phyloP scores from a whole-genome alignment of 2,329 filamentous ascomycete genomes.

The Cytospora chrysosperma region DNA sequence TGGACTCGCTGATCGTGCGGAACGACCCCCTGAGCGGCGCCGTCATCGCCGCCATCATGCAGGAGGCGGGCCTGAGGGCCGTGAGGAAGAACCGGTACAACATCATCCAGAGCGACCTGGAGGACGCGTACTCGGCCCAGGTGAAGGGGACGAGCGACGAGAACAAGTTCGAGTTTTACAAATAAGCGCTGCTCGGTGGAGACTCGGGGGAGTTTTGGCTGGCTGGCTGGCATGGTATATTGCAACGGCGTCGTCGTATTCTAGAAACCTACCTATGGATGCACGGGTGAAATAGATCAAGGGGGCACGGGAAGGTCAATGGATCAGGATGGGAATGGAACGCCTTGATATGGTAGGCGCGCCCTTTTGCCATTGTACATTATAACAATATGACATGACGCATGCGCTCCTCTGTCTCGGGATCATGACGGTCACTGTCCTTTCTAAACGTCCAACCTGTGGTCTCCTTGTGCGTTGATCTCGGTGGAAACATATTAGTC shows the following conservation, averaged over 20 bases:
- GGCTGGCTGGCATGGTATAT: neutral
- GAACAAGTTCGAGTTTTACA: conserved; percentile 90
- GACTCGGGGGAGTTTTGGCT: neutral
- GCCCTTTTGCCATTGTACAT: conserved; percentile 22
- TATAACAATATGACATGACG: conserved; percentile 14
- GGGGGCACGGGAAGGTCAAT: neutral
- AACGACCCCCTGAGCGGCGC: conserved; percentile 95
- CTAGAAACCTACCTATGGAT: neutral
- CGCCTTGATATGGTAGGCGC: conserved; percentile 3
- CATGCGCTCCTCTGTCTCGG: neutral
- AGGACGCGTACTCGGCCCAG: conserved; percentile 95
- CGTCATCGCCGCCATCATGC: conserved; percentile 98
- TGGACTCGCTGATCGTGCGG: conserved; percentile 92
- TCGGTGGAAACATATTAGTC: too few relatives aligned
- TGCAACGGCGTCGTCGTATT: neutral
- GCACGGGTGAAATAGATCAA: neutral
- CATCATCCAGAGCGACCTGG: conserved; percentile 94
- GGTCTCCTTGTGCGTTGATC: too few relatives aligned
- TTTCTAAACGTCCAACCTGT: too few relatives aligned
- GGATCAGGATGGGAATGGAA: neutral
- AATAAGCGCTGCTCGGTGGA: conserved; percentile 47
- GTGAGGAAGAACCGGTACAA: conserved; percentile 99
- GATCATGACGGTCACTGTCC: neutral
- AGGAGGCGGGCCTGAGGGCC: conserved; percentile 90
- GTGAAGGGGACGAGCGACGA: conserved; percentile 74